These are phyloP conservation scores for Daphne laureola DNA, from an alignment of 441 rosid species.

Conservation along the genomic window DNA sequence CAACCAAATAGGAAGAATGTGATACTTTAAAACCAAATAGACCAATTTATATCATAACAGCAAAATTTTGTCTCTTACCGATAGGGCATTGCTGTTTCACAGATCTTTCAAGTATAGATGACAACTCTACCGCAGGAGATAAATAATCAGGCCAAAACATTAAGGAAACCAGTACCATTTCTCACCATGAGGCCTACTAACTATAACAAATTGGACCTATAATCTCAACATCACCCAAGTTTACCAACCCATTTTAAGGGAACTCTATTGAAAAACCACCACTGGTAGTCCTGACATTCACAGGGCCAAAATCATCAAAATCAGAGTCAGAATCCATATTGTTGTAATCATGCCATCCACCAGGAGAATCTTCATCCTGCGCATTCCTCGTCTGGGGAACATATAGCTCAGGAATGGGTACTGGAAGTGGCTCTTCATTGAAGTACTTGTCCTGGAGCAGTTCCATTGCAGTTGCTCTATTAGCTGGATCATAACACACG, in stretches of 20 bases:
- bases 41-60: too few species aligned
- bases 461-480: constrained; percentile 70
- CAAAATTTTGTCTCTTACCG: too few species aligned
- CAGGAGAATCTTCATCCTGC: constrained; percentile 60
- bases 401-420: constrained; percentile 53
- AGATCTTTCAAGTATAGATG: too few species aligned
- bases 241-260: constrained; percentile 25
- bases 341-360: constrained; percentile 41
- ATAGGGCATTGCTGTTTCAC: too few species aligned
- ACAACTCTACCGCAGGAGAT: too few species aligned
- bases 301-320: constrained; percentile 50
- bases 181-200: too few species aligned
- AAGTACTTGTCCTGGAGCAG: constrained; percentile 69
- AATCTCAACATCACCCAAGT: too few species aligned
- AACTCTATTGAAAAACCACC: constrained; percentile 61
- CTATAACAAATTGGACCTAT: too few species aligned
- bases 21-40: too few species aligned
- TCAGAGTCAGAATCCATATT: constrained; percentile 72
- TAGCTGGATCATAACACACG: constrained; percentile 69
- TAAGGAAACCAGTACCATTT: too few species aligned
- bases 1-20: too few species aligned
- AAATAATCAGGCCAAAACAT: too few species aligned
- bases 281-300: constrained; percentile 38
- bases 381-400: constrained; percentile 49
- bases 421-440: constrained; percentile 69